A percentile compares a stretch with the other conserved stretches of the same genome.
Evolutionary conservation across 176 grass and related monocot genomes (phyloP).

Genomic region (Bothriochloa decipiens): DNA sequence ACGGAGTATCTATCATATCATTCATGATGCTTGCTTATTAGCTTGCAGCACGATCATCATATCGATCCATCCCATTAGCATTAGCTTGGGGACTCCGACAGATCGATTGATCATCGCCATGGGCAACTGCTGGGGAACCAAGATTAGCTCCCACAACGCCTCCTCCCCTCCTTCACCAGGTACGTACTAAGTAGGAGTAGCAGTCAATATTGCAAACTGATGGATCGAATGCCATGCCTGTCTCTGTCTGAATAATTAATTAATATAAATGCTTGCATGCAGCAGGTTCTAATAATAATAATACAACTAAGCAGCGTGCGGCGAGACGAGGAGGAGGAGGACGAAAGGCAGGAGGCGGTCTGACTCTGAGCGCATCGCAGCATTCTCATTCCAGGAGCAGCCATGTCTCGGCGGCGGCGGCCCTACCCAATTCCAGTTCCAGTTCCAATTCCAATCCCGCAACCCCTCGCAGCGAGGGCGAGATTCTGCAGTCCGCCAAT

Average conservation of each 20-base stretch:
- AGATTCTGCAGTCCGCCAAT: conserved; percentile 64
- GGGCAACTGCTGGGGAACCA: conserved; percentile 67
- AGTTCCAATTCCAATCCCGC: neutral
- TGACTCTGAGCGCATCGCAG: conserved; percentile 25
- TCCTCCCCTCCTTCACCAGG: conserved; percentile 33
- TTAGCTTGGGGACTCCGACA: too few relatives aligned
- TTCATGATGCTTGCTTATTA: too few relatives aligned
- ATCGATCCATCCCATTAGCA: too few relatives aligned
- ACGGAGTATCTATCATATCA: too few relatives aligned
- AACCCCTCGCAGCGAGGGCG: conserved; percentile 50
- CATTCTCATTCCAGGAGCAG: conserved; percentile 50
- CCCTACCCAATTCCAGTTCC: too few relatives aligned
- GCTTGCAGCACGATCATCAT: too few relatives aligned
- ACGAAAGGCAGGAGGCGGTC: conserved; percentile 29
- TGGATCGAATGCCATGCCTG: too few relatives aligned
- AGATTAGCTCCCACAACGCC: conserved; percentile 1
- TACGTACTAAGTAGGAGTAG: neutral
- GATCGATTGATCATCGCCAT: conserved; percentile 24
- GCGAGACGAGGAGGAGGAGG: neutral
- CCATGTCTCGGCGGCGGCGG: conserved; percentile 56
- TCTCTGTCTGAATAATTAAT: neutral
- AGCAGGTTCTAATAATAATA: neutral
- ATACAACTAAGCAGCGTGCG: too few relatives aligned
- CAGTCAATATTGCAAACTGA: too few relatives aligned
- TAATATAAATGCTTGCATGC: neutral